A percentile compares a stretch with the other conserved stretches of the same genome.
phyloP scores from a whole-genome alignment of 768 basidiomycete genomes.

The Mycena floridula region DNA sequence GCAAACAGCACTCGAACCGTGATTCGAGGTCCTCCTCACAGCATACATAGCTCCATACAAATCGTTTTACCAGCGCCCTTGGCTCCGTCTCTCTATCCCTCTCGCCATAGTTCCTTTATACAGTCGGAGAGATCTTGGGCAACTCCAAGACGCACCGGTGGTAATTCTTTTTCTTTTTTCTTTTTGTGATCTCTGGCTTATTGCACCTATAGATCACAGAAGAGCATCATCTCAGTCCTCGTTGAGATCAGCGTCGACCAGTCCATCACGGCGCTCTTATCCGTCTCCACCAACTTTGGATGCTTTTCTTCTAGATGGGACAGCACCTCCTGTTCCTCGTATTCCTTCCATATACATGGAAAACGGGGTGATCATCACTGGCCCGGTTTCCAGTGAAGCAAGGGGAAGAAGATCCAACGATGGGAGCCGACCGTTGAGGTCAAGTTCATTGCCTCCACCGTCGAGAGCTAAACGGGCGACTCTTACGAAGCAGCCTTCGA shows the following conservation, averaged over 20 bases:
- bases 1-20: too few species aligned
- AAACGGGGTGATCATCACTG: too few species aligned
- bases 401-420: too few species aligned
- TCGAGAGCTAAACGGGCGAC: too few species aligned
- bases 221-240: not conserved
- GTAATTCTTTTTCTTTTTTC: not conserved
- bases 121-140: not conserved
- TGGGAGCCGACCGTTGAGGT: too few species aligned
- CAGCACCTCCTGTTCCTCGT: not conserved
- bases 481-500: too few species aligned
- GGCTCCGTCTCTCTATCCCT: slow-evolving; percentile 29
- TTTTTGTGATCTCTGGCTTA: not conserved
- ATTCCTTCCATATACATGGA: not conserved
- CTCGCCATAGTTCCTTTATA: too few species aligned
- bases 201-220: not conserved
- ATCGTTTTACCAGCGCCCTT: slow-evolving; percentile 67
- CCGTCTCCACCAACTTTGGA: not conserved
- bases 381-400: too few species aligned
- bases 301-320: not conserved
- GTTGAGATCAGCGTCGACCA: not conserved
- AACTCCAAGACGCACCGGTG: not conserved
- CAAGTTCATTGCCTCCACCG: too few species aligned
- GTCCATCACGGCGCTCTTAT: not conserved
- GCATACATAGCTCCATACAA: slow-evolving; percentile 56
- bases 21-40: too few species aligned